Evolutionary conservation across 768 basidiomycete genomes (phyloP).

Genomic region (Pleurotus tuber-regium): DNA sequence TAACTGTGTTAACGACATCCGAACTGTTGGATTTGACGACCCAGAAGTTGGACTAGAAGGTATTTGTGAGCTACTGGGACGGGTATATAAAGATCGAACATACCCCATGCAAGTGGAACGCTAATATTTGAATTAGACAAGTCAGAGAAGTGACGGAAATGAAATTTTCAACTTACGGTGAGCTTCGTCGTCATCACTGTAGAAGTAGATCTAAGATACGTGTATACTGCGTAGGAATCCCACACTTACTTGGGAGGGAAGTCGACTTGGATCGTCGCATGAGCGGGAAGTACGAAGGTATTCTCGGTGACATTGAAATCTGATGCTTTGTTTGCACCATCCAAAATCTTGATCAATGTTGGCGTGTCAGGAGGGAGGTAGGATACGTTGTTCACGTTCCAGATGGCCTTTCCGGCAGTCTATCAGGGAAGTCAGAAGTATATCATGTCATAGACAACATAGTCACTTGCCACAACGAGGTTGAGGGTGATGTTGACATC

Average conservation of each 20-base stretch:
- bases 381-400: constrained; percentile 31
- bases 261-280: constrained; percentile 35
- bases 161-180: constrained; percentile 29
- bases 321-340: constrained; percentile 25
- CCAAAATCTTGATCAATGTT: constrained; percentile 29
- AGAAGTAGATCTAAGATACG: neutral
- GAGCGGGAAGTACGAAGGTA: constrained; percentile 35
- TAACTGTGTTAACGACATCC: constrained; percentile 32
- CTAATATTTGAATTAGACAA: too few species aligned
- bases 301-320: constrained; percentile 33
- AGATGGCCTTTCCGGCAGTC: constrained; percentile 22
- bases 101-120: constrained; percentile 29
- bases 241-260: constrained; percentile 26
- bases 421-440: neutral
- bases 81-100: constrained; percentile 4
- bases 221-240: too few species aligned
- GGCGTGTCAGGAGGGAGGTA: constrained; percentile 25
- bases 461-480: constrained; percentile 21
- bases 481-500: constrained; percentile 25
- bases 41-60: constrained; percentile 32
- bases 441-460: too few species aligned
- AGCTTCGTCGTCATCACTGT: constrained; percentile 25
- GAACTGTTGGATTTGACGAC: constrained; percentile 35
- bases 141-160: too few species aligned
- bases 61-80: neutral